These are phyloP conservation scores for Ganoderma multipileum DNA, from an alignment of 1,284 basidiomycete genomes.

Conservation along the genomic window DNA sequence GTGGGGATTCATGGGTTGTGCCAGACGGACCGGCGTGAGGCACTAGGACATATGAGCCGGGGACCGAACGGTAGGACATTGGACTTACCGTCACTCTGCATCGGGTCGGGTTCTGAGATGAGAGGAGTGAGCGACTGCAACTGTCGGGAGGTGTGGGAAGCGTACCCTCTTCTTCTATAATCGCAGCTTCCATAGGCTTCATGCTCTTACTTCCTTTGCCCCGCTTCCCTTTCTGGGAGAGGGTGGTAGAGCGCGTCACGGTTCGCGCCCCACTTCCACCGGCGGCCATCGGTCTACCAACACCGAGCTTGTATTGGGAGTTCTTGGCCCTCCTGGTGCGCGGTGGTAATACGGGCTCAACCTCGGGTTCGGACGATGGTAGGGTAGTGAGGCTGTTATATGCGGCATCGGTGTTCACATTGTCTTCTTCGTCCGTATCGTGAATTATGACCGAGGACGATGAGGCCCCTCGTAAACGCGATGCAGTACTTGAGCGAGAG, in stretches of 20 bases:
- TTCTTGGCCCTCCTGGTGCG: slow-evolving; percentile 75
- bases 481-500: slow-evolving; percentile 41
- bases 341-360: slow-evolving; percentile 37
- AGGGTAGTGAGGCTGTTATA: slow-evolving; percentile 8
- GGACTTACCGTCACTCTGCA: slow-evolving; percentile 21
- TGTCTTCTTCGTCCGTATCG: slow-evolving; percentile 54
- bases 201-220: slow-evolving; percentile 56
- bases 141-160: slow-evolving; percentile 6
- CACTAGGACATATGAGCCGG: slow-evolving; percentile 16
- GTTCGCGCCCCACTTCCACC: slow-evolving; percentile 69
- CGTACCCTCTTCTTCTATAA: slow-evolving; percentile 60
- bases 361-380: slow-evolving; percentile 24
- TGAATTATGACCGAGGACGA: slow-evolving; percentile 56
- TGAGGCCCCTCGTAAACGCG: slow-evolving; percentile 46
- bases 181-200: slow-evolving; percentile 61
- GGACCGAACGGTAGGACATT: neutral
- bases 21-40: slow-evolving; percentile 40
- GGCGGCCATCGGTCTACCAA: slow-evolving; percentile 69
- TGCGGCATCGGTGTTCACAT: slow-evolving; percentile 28
- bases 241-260: slow-evolving; percentile 62
- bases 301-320: slow-evolving; percentile 69
- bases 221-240: slow-evolving; percentile 53
- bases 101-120: slow-evolving; percentile 42
- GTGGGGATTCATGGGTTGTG: slow-evolving; percentile 28
- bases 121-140: slow-evolving; percentile 14